Evolutionary conservation across 805 yeast genomes (phyloP).

Genomic region (Lipomyces orientalis): DNA sequence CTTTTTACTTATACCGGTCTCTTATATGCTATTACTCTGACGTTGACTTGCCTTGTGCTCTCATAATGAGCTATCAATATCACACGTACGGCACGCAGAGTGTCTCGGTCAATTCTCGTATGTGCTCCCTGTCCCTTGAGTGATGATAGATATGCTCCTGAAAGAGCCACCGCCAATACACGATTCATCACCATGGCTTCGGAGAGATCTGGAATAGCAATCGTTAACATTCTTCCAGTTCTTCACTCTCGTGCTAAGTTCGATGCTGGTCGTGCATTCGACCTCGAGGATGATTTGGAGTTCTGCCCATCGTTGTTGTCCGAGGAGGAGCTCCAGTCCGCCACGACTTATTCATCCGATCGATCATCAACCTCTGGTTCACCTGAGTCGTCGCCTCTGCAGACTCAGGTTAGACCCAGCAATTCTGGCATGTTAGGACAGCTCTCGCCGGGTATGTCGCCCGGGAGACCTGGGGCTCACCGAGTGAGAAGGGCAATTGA

Average conservation of each 20-base stretch:
- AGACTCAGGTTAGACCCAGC: conserved; percentile 30
- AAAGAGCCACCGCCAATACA: neutral
- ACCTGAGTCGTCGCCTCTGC: conserved; percentile 38
- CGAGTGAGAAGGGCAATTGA: conserved; percentile 47
- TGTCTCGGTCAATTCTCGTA: conserved; percentile 14
- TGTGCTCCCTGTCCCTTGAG: conserved; percentile 5
- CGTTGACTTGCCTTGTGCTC: neutral
- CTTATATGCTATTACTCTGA: neutral
- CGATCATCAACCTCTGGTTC: conserved; percentile 39
- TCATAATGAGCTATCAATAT: conserved; percentile 30
- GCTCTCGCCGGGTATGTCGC: conserved; percentile 32
- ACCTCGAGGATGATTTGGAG: conserved; percentile 71
- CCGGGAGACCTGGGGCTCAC: conserved; percentile 23
- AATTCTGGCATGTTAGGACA: conserved; percentile 23
- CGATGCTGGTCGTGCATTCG: conserved; percentile 71
- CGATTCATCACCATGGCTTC: neutral
- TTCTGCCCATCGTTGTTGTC: conserved; percentile 59
- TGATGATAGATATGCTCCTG: neutral
- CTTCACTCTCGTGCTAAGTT: conserved; percentile 47
- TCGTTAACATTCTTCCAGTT: conserved; percentile 18
- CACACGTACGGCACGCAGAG: conserved; percentile 22
- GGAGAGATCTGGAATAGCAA: neutral
- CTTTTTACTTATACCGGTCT: neutral
- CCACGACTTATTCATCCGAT: conserved; percentile 33
- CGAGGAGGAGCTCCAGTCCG: conserved; percentile 37